Evolutionary conservation across 495 filamentous ascomycete species (phyloP), one percentile per base, ranked within the genome.

Genomic region (Penicillium paxilli): DNA sequence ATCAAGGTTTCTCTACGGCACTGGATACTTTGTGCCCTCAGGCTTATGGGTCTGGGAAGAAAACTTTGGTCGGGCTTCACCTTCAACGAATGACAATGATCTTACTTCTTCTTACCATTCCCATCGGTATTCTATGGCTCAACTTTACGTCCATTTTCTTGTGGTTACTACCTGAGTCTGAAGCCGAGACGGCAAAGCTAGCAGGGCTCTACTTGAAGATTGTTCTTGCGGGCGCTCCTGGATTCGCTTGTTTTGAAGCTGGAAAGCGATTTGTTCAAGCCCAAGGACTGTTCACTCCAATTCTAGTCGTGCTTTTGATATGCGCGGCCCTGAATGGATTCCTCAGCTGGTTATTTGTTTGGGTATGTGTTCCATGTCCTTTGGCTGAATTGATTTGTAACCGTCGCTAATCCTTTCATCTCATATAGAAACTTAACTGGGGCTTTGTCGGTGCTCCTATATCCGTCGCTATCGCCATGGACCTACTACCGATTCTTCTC

Each of bases 21-120:
- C 66, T 91, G 21, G 87, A 91, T 64, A 91, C 87, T 1, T 74
- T 90, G 10, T 90, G 87, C 51, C 80, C 88, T 0, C 87, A 91
- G 63, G 88, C 88, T 1, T 90, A 88, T 58, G 87, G 87, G 19
- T 84, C 81, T 2, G 87, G 88, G 6, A 82, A 80, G 44, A 86
- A 82, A 54, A 74, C 79, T 24, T 75, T 91, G 17, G 88, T 91
- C 22, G 87, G 87, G 0, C 70, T 91, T 19, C 85, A 90, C 47
- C 63, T 87, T 14, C 87, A 90, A 62, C 74, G 87, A 30, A 88
- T 90, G 86, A 76, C 81, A 0, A 83, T 77, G 49, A 84, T 91
- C 49, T 72, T 90, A 7, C 82, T 79, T 76, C 52, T 77, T 6
- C 67, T 88, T 38, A 81, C 83, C 1, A 71, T 89, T 5, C 88